Base-by-base conservation (phyloP, 1,139 yeast species). In the Saccharomyces hybrid region DNA sequence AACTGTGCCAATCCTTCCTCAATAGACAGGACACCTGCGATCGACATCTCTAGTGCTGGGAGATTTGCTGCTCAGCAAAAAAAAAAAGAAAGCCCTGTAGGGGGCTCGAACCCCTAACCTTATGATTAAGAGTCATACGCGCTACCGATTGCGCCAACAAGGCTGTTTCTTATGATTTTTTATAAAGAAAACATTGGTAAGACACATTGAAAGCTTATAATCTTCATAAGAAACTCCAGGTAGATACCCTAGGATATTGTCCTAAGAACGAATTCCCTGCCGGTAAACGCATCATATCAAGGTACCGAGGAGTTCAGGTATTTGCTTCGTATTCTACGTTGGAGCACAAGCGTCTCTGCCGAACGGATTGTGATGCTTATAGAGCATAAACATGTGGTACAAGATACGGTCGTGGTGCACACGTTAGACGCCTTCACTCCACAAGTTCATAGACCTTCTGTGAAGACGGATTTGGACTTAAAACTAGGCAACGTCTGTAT, bases 121-220 rank as follows among this genome's bases (percentile, higher is more conserved):
- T 71, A 68, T 70, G 75, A 72, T 72, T 72, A 72, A 72, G 75
- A 72, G 75, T 72, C 75, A 70, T 68, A 71, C 73, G 75, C 75
- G 75, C 75, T 72, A 72, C 75, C 75, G 75, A 72, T 72, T 72
- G 75, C 75, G 75, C 75, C 75, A 72, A 71, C 75, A 71, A 72
- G 75, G 75, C 75, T 55, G 7, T 50, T 49, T 52, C 49, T 24
- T 4, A 24, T 24, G 26, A 24, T 24, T 24, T 4, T 24, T 24
- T 4, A 21, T 21, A 21, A 21, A 3, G 3, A 21, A 2, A 21
- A 21, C 2, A 21, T 21, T 2, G 2, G 1, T 24, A 24, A 47
- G 16, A 7, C 28, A 38, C 46, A 44, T 48, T 34, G 50, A 16
- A 44, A 21, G 3, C 11, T 44, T 24, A 1, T 24, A 24, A 24